phyloP scores from a whole-genome alignment of 352 stramenopile genomes.

The Phytophthora gonapodyides region DNA sequence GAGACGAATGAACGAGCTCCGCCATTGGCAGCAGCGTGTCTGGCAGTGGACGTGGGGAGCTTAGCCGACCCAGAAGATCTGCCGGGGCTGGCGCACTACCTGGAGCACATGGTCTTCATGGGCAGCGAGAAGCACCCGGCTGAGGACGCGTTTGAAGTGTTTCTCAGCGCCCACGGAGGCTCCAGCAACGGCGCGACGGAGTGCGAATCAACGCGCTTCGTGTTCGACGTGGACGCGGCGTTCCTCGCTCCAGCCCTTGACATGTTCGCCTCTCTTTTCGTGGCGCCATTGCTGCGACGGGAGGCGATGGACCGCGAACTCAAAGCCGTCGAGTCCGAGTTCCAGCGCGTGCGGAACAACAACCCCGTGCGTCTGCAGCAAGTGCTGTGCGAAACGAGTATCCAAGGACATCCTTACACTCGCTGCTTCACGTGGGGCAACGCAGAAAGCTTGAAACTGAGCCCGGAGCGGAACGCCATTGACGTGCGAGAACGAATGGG shows the following conservation, averaged over 20 bases:
- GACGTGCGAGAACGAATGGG: slow-evolving; percentile 60
- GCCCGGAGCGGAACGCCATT: slow-evolving; percentile 40
- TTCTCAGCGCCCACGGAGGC: slow-evolving; percentile 85
- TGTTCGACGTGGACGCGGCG: slow-evolving; percentile 82
- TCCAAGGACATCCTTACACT: slow-evolving; percentile 56
- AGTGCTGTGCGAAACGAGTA: slow-evolving; percentile 66
- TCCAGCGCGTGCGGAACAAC: slow-evolving; percentile 66
- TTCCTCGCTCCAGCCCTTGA: slow-evolving; percentile 70
- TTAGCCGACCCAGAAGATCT: slow-evolving; percentile 61
- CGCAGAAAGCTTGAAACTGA: slow-evolving; percentile 48
- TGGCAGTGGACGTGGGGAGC: slow-evolving; percentile 64
- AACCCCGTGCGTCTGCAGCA: slow-evolving; percentile 71
- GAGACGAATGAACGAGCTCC: slow-evolving; percentile 12
- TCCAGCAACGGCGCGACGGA: slow-evolving; percentile 93
- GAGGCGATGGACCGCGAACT: slow-evolving; percentile 84
- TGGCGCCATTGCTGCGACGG: slow-evolving; percentile 75
- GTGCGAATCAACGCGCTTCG: slow-evolving; percentile 89
- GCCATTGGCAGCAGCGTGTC: slow-evolving; percentile 50
- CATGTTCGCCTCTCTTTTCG: slow-evolving; percentile 94
- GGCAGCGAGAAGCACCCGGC: slow-evolving; percentile 90
- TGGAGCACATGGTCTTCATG: slow-evolving; percentile 96
- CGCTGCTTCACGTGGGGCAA: slow-evolving; percentile 86
- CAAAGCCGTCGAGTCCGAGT: slow-evolving; percentile 85
- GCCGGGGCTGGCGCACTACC: slow-evolving; percentile 77
- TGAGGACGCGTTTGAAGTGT: slow-evolving; percentile 92